Evolutionary conservation across 1,139 yeast genomes (phyloP), one percentile per base, ranked within the genome.

Genomic region (Pichiaceae sp.): DNA sequence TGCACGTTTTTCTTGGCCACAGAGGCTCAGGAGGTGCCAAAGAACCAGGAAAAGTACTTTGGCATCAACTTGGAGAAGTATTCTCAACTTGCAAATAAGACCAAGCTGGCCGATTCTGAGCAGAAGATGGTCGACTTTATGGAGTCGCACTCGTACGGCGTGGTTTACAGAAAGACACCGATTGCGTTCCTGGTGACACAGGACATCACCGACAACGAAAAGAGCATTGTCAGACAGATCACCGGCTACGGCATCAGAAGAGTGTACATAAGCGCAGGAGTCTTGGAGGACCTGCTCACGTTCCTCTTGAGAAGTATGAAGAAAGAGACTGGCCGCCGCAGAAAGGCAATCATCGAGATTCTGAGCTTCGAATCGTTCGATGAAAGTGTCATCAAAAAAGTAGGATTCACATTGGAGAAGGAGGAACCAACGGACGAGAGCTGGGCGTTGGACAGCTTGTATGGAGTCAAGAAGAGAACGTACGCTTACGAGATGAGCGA

Each of bases 111-210:
- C 4, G 54, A 58, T 17, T 46, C 49, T 17, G 55, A 58, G 3
- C 45, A 41, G 17, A 49, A 54, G 32, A 31, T 60, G 46, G 45
- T 64, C 43, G 48, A 58, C 43, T 43, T 53, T 40, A 42, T 62
- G 58, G 69, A 70, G 19, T 59, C 66, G 14, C 70, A 78, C 46
- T 63, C 85, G 2, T 72, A 69, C 39, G 48, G 78, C 32, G 64
- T 80, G 17, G 53, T 71, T 12, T 81, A 80, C 57, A 70, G 87
- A 50, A 73, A 70, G 19, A 65, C 78, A 2, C 87, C 91, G 17
- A 77, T 82, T 51, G 86, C 86, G 1, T 60, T 77, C 31, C 60
- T 71, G 17, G 60, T 78, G 3, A 57, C 64, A 37, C 60, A 57
- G n/a, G 43, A 60, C 37, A 50, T 57, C 29, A 46, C 53, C 17